Base-by-base conservation (phyloP, 345 rosid species). In the Populus nigra region DNA sequence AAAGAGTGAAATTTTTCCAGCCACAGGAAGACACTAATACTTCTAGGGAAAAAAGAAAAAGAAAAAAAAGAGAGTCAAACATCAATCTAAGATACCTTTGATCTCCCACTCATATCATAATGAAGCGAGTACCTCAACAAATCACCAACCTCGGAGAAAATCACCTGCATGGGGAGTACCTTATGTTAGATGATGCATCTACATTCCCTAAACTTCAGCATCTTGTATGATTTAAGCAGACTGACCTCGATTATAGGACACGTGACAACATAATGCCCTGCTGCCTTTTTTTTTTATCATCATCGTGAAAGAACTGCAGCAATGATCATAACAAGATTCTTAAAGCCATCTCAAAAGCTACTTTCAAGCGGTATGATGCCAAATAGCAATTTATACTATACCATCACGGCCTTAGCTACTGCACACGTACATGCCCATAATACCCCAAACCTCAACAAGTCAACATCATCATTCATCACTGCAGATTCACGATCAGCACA, bases 51-150 rank as follows among this genome's bases (percentile, higher is more conserved):
- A 33, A 33, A 33, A 4, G 5, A 33, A 33, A 33, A 33, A 5
- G 35, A 33, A 4, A 33, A 4, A 33, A 41, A 11, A 35, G n/a
- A 9, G 5, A 25, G 16, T 5, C 35, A 43, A 65, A 47, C 33
- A 22, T 31, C 16, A 33, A 31, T 22, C 17, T 12, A 31, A 49
- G 27, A 43, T 68, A 81, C 84, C 81, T 81, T 81, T 3, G 84
- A 77, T 77, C 84, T 81, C 65, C 84, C 84, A 65, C 81, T 77
- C 80, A 31, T 69, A 31, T 73, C 81, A 69, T 81, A 77, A 70
- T 77, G 80, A 45, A 77, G 36, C 0, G 75, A 68, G 67, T 69
- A 53, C 70, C 78, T 25, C 41, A 35, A n/a, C 65, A 81, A 23
- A 62, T 73, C 78, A 36, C 81, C 84, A 15, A 69, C 68, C 33